Evolutionary conservation across 306 rosid species (phyloP).

Genomic region (Cucurbita pepo): DNA sequence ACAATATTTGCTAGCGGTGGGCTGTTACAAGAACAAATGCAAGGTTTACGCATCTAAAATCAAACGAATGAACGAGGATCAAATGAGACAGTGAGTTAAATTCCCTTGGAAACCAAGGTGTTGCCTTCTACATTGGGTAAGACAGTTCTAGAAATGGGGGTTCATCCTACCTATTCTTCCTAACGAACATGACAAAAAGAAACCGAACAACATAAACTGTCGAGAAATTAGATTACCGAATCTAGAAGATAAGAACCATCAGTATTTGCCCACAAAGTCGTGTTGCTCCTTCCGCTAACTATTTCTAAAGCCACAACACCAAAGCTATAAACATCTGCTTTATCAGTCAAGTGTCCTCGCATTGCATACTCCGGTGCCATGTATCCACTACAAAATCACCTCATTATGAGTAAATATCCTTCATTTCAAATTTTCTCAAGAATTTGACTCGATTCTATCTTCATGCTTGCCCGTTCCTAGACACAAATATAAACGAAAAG

Average conservation of each 20-base stretch:
- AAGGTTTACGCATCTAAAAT: background rate
- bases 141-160: background rate
- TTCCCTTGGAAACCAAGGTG: background rate
- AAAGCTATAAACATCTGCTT: slow-evolving; percentile 68
- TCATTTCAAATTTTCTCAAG: background rate
- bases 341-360: slow-evolving; percentile 54
- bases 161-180: background rate
- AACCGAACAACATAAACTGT: background rate
- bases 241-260: slow-evolving; percentile 32
- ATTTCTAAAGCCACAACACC: slow-evolving; percentile 41
- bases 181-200: background rate
- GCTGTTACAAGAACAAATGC: background rate
- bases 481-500: background rate
- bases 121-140: background rate
- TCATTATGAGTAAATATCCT: background rate
- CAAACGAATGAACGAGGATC: background rate
- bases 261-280: slow-evolving; percentile 20
- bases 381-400: slow-evolving; percentile 21
- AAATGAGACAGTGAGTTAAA: background rate
- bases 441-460: background rate
- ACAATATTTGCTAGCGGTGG: too few species aligned
- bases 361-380: slow-evolving; percentile 49
- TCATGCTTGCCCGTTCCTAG: background rate
- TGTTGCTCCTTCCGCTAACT: slow-evolving; percentile 41
- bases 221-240: slow-evolving; percentile 23